A percentile compares a stretch with the other conserved stretches of the same genome.
phyloP scores from a whole-genome alignment of 495 filamentous ascomycete species.

The Trichoderma asperelloides region DNA sequence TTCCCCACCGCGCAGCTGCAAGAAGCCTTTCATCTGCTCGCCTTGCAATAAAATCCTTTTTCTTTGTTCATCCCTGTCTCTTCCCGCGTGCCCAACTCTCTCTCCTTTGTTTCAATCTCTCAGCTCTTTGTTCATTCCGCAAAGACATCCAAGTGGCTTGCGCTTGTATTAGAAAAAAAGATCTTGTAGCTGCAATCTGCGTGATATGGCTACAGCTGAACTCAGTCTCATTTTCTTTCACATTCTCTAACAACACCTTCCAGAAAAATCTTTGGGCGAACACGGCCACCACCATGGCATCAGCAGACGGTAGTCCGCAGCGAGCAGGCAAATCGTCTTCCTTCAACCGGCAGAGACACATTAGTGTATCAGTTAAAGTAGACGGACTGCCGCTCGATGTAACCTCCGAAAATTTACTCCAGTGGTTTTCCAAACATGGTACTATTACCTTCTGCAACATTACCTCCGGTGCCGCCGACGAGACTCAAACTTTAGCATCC shows the following conservation, averaged over 20 bases:
- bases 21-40: not conserved
- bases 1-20: not conserved
- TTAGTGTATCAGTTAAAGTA: not conserved
- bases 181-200: too few relatives aligned
- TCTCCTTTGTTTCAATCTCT: not conserved
- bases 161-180: not conserved
- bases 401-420: not conserved
- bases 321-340: not conserved
- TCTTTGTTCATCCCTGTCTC: not conserved
- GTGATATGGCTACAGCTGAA: too few relatives aligned
- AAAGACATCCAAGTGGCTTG: not conserved
- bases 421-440: not conserved
- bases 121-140: not conserved
- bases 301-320: not conserved
- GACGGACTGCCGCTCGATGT: not conserved
- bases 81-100: not conserved
- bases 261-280: too few relatives aligned
- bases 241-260: too few relatives aligned
- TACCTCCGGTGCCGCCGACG: not conserved
- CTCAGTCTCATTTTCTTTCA: too few relatives aligned
- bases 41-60: not conserved
- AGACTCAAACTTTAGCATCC: not conserved
- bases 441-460: not conserved
- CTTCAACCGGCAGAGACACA: too few relatives aligned
- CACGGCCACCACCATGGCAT: not conserved